Percentiles rank a stretch among this genome's conserved stretches.
phyloP scores from a whole-genome alignment of 2,329 filamentous ascomycete genomes.

The Paecilomyces formosus region DNA sequence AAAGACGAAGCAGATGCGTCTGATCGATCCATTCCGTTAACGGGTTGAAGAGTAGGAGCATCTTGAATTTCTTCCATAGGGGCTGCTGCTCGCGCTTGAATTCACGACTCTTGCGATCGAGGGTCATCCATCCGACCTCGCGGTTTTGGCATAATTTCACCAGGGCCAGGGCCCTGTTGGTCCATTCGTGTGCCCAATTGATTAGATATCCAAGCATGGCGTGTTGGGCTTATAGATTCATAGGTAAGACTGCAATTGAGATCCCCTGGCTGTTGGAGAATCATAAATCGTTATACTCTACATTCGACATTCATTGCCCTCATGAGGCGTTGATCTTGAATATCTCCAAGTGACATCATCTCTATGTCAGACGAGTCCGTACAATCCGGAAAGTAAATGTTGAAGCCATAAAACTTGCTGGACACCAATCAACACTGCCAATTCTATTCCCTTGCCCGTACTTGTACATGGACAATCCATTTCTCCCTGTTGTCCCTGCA shows the following conservation, averaged over 20 bases:
- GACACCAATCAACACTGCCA: background rate
- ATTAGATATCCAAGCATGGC: background rate
- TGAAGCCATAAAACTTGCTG: background rate
- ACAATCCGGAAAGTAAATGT: background rate
- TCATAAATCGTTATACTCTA: background rate
- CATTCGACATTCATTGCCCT: background rate
- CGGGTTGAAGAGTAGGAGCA: constrained; percentile 36
- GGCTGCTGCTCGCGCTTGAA: constrained; percentile 32
- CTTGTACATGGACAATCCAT: background rate
- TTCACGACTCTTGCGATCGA: constrained; percentile 3
- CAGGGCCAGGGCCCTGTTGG: background rate
- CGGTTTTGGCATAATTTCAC: constrained; percentile 3
- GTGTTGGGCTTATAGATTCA: background rate
- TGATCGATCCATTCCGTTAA: constrained; percentile 34
- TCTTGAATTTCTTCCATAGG: constrained; percentile 34
- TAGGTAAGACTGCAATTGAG: background rate
- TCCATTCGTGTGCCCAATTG: background rate
- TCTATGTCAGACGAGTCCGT: background rate
- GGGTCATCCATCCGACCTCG: constrained; percentile 4
- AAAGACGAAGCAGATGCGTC: constrained; percentile 29
- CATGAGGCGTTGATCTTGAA: background rate
- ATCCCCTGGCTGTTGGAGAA: background rate
- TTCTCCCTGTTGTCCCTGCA: background rate
- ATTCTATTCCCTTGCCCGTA: background rate
- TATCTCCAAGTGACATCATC: background rate